Evolutionary conservation across 2,329 filamentous ascomycete genomes (phyloP), one percentile per base, ranked within the genome.

Genomic region (Hypoxylon sp.): DNA sequence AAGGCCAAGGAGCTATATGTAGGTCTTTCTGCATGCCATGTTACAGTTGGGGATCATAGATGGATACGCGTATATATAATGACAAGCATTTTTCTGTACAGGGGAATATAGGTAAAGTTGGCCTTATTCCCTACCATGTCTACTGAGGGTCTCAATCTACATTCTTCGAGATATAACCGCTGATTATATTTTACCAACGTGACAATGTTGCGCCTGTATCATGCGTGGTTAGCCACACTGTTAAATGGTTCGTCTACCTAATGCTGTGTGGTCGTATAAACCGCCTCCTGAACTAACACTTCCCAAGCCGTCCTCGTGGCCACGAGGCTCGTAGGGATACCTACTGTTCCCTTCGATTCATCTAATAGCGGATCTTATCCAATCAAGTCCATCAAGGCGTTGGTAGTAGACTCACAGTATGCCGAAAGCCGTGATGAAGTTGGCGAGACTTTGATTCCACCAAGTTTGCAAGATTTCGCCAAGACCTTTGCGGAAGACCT

Each of bases 371-470:
- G 74, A n/a, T 60, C 67, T 2, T 80, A 79, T 34, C 61, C 71
- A 0, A 69, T 80, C 46, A 70, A 64, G 3, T 63, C 63, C 19
- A 53, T 80, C 14, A 75, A 74, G 28, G 73, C 70, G 2, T 80
- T 88, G 51, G 71, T 85, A 11, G 81, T 88, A 9, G 82, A 87
- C 65, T 61, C 71, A 2, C 72, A 73, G 2, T 84, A 80, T 72
- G 78, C 81, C 1, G 69, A 81, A 5, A 64, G 75, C 0, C 79
- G 80, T 4, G 82, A 89, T 69, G 74, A 78, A 0, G 60, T 76
- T 7, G 86, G 86, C 21, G 78, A 82, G 66, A 87, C 84, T 0
- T 73, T 86, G 14, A 86, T 87, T 19, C 85, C 85, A 1, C 85
- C 85, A 1, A 85, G 80, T 0, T 75, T 87, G 2, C 71, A 70